phyloP scores from a whole-genome alignment of 495 filamentous ascomycete species.

The Oleoguttula mirabilis region DNA sequence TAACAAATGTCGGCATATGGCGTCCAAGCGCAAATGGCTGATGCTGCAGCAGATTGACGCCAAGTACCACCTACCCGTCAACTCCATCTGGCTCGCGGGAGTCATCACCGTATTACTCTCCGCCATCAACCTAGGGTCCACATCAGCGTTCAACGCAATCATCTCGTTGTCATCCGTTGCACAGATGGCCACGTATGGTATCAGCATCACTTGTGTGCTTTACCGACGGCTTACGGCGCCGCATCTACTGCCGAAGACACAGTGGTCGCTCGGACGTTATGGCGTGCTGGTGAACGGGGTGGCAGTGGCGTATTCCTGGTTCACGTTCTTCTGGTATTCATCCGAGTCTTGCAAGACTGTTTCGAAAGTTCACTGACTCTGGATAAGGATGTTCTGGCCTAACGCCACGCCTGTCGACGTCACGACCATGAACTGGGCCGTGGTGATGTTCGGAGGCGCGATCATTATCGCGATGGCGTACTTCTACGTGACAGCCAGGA shows the following conservation, averaged over 20 bases:
- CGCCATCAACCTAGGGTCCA: constrained; percentile 1
- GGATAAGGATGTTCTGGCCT: no score
- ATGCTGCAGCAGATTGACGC: constrained; percentile 8
- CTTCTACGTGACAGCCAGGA: not conserved
- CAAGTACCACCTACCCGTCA: constrained; percentile 2
- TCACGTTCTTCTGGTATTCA: constrained; percentile 11
- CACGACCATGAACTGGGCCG: constrained; percentile 40
- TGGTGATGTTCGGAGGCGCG: constrained; percentile 9
- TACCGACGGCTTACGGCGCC: constrained; percentile 18
- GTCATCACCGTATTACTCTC: not conserved
- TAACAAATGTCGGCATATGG: no score
- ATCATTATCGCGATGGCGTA: not conserved
- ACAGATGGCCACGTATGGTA: not conserved
- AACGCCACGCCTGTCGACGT: constrained; percentile 29
- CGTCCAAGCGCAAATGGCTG: no score
- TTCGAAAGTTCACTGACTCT: no score
- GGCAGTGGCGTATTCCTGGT: constrained; percentile 22
- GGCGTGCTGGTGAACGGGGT: constrained; percentile 21
- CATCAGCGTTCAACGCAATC: constrained; percentile 38
- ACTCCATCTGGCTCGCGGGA: not conserved
- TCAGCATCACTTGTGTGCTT: not conserved
- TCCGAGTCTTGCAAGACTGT: no score
- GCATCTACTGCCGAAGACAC: constrained; percentile 19
- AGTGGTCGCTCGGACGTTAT: constrained; percentile 22
- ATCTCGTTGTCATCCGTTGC: constrained; percentile 34